phyloP scores from a whole-genome alignment of 257 asterid genomes.

The Gentiana dahurica region DNA sequence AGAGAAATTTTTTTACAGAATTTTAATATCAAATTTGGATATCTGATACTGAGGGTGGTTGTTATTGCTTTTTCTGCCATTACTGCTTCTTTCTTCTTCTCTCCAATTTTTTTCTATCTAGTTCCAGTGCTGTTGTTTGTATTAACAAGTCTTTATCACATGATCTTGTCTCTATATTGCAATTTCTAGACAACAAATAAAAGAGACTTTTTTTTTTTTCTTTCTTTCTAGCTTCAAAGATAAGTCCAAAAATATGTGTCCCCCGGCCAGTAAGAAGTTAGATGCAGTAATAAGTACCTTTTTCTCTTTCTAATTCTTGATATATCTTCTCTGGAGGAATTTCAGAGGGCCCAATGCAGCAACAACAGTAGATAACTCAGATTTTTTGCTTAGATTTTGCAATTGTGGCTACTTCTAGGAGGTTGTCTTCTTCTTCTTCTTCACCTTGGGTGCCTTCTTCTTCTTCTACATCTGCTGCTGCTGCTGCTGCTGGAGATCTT shows the following conservation, averaged over 20 bases:
- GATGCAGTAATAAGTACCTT: too few species aligned
- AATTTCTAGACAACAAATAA: neutral
- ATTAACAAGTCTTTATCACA: too few species aligned
- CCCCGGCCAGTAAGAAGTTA: neutral
- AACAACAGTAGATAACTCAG: neutral
- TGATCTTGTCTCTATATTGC: too few species aligned
- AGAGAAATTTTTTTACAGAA: neutral
- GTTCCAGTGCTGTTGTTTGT: too few species aligned
- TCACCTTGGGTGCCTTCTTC: slow-evolving; percentile 65
- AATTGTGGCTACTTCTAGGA: slow-evolving; percentile 65
- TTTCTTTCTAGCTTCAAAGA: neutral
- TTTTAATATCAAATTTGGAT: neutral
- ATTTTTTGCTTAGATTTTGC: slow-evolving; percentile 17
- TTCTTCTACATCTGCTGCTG: slow-evolving; percentile 5
- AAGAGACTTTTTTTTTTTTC: neutral
- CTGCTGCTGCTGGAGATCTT: slow-evolving; percentile 48
- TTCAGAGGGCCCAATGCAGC: slow-evolving; percentile 41
- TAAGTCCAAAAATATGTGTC: too few species aligned
- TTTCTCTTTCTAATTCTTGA: too few species aligned
- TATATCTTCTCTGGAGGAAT: slow-evolving; percentile 22
- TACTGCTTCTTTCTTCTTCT: slow-evolving; percentile 6
- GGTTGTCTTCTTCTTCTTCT: slow-evolving; percentile 46
- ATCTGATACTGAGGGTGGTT: slow-evolving; percentile 5
- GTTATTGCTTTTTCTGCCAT: slow-evolving; percentile 19
- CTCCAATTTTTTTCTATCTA: too few species aligned